phyloP scores from a whole-genome alignment of 805 yeast genomes.

The Lachancea waltii region DNA sequence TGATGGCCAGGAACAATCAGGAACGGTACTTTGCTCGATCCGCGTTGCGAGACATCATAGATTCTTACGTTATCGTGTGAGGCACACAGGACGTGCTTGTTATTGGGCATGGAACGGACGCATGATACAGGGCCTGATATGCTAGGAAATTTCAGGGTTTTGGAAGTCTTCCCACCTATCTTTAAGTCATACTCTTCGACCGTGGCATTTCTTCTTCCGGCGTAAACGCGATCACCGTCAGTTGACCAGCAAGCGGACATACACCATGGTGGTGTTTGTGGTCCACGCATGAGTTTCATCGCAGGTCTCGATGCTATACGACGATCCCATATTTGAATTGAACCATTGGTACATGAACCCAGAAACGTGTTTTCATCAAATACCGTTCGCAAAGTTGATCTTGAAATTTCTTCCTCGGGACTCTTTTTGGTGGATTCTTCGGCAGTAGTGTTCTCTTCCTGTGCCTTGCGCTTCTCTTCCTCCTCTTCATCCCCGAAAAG shows the following conservation, averaged over 20 bases:
- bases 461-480: slow-evolving; percentile 21
- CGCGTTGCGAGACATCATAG: slow-evolving; percentile 55
- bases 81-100: slow-evolving; percentile 74
- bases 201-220: slow-evolving; percentile 83
- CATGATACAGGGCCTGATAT: slow-evolving; percentile 89
- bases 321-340: slow-evolving; percentile 74
- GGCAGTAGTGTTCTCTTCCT: too few relatives aligned
- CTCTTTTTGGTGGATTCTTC: slow-evolving; percentile 5
- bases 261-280: slow-evolving; percentile 89
- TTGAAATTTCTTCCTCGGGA: slow-evolving; percentile 21
- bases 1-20: slow-evolving; percentile 93
- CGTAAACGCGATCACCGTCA: slow-evolving; percentile 71
- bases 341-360: slow-evolving; percentile 80
- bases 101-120: slow-evolving; percentile 73
- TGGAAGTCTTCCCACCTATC: slow-evolving; percentile 50
- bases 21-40: slow-evolving; percentile 55
- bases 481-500: slow-evolving; percentile 55
- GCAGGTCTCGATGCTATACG: slow-evolving; percentile 39
- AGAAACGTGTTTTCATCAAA: slow-evolving; percentile 52
- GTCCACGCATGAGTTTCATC: slow-evolving; percentile 46
- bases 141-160: slow-evolving; percentile 65
- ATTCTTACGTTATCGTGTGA: slow-evolving; percentile 85
- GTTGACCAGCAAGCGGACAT: slow-evolving; percentile 82
- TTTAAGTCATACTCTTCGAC: slow-evolving; percentile 70
- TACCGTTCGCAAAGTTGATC: slow-evolving; percentile 20